Evolutionary conservation across 805 yeast genomes (phyloP), one percentile per base, ranked within the genome.

Genomic region (Kodamaea laetipori): DNA sequence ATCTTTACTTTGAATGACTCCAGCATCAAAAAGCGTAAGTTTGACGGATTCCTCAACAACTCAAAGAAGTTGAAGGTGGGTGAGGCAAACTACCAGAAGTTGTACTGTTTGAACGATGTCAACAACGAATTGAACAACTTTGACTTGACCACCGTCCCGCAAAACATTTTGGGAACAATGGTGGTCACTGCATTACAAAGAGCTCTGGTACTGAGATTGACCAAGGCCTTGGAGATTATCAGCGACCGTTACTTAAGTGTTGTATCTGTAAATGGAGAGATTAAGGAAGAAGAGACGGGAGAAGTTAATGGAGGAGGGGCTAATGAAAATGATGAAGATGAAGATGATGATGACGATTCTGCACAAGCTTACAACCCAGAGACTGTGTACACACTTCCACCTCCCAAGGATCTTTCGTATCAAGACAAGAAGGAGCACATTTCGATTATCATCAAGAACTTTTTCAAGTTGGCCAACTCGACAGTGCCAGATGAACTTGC

Each of bases 61-160:
- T 39, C 63, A 12, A 66, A 62, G 34, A 61, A 56, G 28, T 27
- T 69, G 10, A 61, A 57, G 37, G 41, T 57, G 4, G 39, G 58
- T 13, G 74, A 69, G 51, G 33, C 41, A 12, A 41, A 37, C 23
- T 87, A 83, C 59, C 76, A 83, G 40, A 69, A 82, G 11, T 66
- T 90, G 32, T 94, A 79, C 59, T 78, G 83, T 19, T 72, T 92
- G 46, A 82, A 85, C 10, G 81, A 78, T 30, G 67, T 80, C 24
- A 64, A 69, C 31, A 81, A 83, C 55, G 82, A 82, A 39, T 66
- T 87, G 45, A 74, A 80, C 24, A 74, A 74, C 28, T 84, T 88
- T 57, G 92, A 92, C 59, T 77, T 88, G 43, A 73, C 87, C 2
- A 67, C 78, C 7, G 67, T 94, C 6, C 84, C 94, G 4, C 76